phyloP scores from a whole-genome alignment of 306 rosid genomes.

The Prunus salicina region DNA sequence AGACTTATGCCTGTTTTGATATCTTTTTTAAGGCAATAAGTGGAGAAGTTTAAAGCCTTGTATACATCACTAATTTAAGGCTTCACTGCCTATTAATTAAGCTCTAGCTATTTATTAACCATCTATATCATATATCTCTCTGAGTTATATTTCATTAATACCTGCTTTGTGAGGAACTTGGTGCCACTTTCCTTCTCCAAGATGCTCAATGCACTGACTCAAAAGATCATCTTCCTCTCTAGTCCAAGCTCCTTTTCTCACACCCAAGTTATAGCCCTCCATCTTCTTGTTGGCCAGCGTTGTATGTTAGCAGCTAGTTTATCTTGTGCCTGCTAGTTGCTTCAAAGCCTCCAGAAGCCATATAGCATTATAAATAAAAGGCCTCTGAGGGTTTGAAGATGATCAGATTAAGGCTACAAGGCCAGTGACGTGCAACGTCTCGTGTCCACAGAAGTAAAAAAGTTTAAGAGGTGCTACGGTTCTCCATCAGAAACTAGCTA shows the following conservation, averaged over 20 bases:
- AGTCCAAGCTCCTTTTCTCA: conserved; percentile 33
- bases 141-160: background rate
- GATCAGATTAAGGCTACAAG: background rate
- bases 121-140: no score
- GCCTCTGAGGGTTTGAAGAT: no score
- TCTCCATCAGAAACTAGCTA: background rate
- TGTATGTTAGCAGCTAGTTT: background rate
- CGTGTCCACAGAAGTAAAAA: background rate
- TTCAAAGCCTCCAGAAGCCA: background rate
- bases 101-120: no score
- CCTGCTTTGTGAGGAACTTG: conserved; percentile 23
- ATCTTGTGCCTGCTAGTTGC: background rate
- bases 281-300: background rate
- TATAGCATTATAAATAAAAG: background rate
- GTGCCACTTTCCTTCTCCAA: conserved; percentile 31
- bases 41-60: no score
- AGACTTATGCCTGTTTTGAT: no score
- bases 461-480: no score
- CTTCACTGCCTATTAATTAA: background rate
- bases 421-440: background rate
- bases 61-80: background rate
- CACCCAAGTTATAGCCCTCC: background rate
- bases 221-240: conserved; percentile 24
- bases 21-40: background rate
- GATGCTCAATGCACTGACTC: conserved; percentile 9